These are phyloP conservation scores for Cladosporium velox DNA, from an alignment of 2,329 filamentous ascomycete genomes.

Conservation along the genomic window DNA sequence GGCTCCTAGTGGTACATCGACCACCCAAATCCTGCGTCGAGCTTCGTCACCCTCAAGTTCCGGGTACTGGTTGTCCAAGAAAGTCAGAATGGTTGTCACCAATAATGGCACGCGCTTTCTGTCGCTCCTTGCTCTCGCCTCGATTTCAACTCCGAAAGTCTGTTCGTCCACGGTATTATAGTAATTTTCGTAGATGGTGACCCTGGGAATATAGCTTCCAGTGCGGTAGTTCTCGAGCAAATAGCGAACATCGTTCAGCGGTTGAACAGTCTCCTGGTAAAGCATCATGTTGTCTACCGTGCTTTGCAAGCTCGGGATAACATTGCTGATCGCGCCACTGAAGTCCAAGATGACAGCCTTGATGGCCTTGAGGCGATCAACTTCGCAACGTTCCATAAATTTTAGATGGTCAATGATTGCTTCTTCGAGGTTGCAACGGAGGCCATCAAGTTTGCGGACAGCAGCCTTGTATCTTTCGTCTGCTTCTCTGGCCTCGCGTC, in stretches of 20 bases:
- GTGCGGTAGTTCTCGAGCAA: constrained; percentile 96
- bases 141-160: constrained; percentile 97
- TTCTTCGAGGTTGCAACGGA: constrained; percentile 94
- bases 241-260: constrained; percentile 84
- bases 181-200: constrained; percentile 96
- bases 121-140: constrained; percentile 88
- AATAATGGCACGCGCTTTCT: constrained; percentile 93
- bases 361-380: constrained; percentile 94
- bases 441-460: constrained; percentile 81
- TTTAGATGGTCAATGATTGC: constrained; percentile 88
- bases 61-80: constrained; percentile 93
- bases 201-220: constrained; percentile 85
- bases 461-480: constrained; percentile 91
- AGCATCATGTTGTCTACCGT: constrained; percentile 99
- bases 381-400: constrained; percentile 95
- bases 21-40: constrained; percentile 87
- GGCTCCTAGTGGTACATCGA: constrained; percentile 82
- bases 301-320: constrained; percentile 92
- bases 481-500: constrained; percentile 83
- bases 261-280: constrained; percentile 98
- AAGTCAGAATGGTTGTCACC: constrained; percentile 89
- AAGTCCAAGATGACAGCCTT: constrained; percentile 98
- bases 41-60: constrained; percentile 96
- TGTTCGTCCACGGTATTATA: constrained; percentile 98
- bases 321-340: constrained; percentile 94